Evolutionary conservation across 129 eudicot genomes (phyloP).

Genomic region (Mikania micrantha): DNA sequence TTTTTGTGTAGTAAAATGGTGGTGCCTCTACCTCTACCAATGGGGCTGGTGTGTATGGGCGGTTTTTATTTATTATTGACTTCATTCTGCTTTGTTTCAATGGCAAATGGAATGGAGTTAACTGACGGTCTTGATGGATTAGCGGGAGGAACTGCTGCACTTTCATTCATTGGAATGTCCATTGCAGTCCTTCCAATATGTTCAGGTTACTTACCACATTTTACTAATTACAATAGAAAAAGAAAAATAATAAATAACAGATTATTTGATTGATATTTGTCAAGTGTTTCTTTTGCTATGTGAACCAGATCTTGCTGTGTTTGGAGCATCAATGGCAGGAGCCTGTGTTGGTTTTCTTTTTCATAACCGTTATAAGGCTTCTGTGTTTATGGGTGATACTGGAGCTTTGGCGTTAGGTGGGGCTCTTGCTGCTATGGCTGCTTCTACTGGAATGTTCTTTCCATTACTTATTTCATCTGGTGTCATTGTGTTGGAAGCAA

Average conservation of each 20-base stretch:
- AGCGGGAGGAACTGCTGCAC: constrained; percentile 91
- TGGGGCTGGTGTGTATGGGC: constrained; percentile 76
- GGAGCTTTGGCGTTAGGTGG: constrained; percentile 90
- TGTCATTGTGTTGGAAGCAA: constrained; percentile 53
- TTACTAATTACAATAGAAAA: not conserved
- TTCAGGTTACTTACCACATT: constrained; percentile 42
- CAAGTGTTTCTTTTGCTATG: constrained; percentile 1
- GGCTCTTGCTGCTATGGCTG: constrained; percentile 94
- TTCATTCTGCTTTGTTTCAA: constrained; percentile 62
- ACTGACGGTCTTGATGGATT: constrained; percentile 86
- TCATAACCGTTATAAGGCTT: constrained; percentile 88
- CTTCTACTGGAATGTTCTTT: constrained; percentile 92
- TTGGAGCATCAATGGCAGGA: constrained; percentile 99
- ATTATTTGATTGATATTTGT: not conserved
- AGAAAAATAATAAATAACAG: not conserved
- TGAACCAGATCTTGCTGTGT: constrained; percentile 70
- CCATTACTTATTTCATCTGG: constrained; percentile 79
- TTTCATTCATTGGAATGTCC: constrained; percentile 93
- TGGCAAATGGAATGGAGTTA: constrained; percentile 65
- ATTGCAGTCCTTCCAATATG: constrained; percentile 95
- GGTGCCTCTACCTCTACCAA: constrained; percentile 82
- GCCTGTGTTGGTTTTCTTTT: constrained; percentile 93
- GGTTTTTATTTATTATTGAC: constrained; percentile 57
- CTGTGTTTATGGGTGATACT: constrained; percentile 83
- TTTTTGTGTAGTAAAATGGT: constrained; percentile 69